These are phyloP conservation scores for Jackrogersella minutella DNA, from an alignment of 495 filamentous ascomycete species.

Conservation along the genomic window DNA sequence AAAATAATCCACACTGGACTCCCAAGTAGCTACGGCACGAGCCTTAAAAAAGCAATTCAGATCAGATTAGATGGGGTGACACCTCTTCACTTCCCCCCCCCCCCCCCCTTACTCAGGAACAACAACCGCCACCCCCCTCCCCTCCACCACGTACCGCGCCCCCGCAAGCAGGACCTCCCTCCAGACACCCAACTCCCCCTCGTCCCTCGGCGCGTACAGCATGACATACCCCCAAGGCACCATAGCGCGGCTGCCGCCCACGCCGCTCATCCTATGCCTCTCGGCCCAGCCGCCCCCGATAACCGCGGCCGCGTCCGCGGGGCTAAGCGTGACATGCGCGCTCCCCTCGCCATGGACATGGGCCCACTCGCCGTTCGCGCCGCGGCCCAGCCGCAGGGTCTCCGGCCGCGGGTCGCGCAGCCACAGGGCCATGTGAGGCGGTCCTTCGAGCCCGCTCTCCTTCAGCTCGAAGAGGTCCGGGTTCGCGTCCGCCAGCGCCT, in stretches of 20 bases:
- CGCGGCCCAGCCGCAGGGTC: not conserved
- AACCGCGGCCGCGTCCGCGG: constrained; percentile 44
- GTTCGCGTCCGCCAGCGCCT: constrained; percentile 23
- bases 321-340: constrained; percentile 42
- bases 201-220: constrained; percentile 47
- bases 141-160: constrained; percentile 26
- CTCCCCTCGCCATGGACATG: constrained; percentile 49
- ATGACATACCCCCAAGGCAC: constrained; percentile 44
- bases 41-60: too few relatives aligned
- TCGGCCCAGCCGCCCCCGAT: constrained; percentile 47
- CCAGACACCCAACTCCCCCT: constrained; percentile 42
- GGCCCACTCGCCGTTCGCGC: constrained; percentile 40
- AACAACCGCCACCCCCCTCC: constrained; percentile 25
- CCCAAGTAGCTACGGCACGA: too few relatives aligned
- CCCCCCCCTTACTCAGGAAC: constrained; percentile 11
- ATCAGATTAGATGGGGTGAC: too few relatives aligned
- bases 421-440: constrained; percentile 37
- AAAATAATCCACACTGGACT: too few relatives aligned
- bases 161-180: constrained; percentile 34
- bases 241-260: constrained; percentile 10
- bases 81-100: not conserved
- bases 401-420: constrained; percentile 6
- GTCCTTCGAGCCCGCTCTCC: constrained; percentile 41
- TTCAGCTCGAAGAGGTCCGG: constrained; percentile 27
- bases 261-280: constrained; percentile 42